Evolutionary conservation across 305 asterid species (phyloP).

Genomic region (Rubia tinctorum): DNA sequence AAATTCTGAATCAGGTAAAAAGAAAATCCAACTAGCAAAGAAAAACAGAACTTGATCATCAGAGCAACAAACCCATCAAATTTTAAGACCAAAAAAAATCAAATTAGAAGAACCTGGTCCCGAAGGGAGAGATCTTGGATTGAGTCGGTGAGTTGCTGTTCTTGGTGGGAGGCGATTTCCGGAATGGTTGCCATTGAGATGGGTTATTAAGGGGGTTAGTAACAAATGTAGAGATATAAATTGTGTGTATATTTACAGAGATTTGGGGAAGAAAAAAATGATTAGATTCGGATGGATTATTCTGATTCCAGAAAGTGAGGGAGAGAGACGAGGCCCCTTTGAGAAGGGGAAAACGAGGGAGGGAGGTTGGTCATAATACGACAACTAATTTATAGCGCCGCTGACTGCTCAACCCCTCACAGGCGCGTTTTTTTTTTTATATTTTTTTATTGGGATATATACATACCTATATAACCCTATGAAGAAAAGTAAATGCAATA

Average conservation of each 20-base stretch:
- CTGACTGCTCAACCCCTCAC: not conserved
- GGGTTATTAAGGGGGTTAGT: not conserved
- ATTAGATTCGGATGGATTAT: conserved; percentile 11
- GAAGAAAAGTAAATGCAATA: too few relatives aligned
- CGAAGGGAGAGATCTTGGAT: conserved; percentile 5
- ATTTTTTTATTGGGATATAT: too few relatives aligned
- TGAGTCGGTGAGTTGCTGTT: not conserved
- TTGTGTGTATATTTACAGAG: conserved; percentile 12
- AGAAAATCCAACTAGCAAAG: not conserved
- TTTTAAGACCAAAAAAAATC: not conserved
- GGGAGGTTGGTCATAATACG: not conserved
- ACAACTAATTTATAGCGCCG: not conserved
- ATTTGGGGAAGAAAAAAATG: not conserved
- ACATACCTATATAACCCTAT: too few relatives aligned
- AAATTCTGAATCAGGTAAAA: not conserved
- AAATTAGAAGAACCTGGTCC: conserved; percentile 1
- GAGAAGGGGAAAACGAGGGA: not conserved
- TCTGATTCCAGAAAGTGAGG: conserved; percentile 6
- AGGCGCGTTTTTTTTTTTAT: not conserved
- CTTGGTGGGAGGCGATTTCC: not conserved
- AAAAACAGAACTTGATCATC: not conserved
- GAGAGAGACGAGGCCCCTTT: conserved; percentile 6
- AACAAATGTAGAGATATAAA: too few relatives aligned
- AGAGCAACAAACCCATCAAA: not conserved
- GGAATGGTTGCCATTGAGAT: conserved; percentile 1